A percentile compares a stretch with the other conserved stretches of the same genome.
Evolutionary conservation across 306 rosid genomes (phyloP).

Genomic region (Lablab purpureus): DNA sequence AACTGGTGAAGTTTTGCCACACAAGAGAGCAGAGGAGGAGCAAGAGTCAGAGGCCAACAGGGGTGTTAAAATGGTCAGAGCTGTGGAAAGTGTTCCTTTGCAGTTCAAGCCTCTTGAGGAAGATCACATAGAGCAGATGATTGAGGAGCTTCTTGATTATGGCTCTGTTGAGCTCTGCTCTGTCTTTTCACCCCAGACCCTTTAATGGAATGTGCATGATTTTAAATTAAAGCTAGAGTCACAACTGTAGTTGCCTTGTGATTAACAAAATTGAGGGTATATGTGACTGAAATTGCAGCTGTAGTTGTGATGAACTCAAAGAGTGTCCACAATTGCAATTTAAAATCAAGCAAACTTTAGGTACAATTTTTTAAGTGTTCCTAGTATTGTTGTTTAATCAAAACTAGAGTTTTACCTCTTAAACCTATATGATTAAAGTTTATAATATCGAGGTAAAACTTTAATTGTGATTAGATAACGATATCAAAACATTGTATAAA

Average conservation of each 20-base stretch:
- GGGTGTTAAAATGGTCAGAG: slow-evolving; percentile 60
- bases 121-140: slow-evolving; percentile 92
- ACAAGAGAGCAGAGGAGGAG: slow-evolving; percentile 43
- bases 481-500: neutral
- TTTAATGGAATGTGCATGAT: slow-evolving; percentile 25
- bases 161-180: slow-evolving; percentile 86
- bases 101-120: slow-evolving; percentile 75
- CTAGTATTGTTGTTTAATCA: neutral
- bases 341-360: neutral
- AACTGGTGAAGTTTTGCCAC: slow-evolving; percentile 38
- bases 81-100: slow-evolving; percentile 48
- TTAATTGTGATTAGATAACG: neutral
- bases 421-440: neutral
- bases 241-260: neutral
- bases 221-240: neutral
- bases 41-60: slow-evolving; percentile 48
- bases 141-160: slow-evolving; percentile 81
- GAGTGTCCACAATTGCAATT: slow-evolving; percentile 2
- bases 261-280: neutral
- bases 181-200: slow-evolving; percentile 44
- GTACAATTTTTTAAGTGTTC: neutral
- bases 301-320: neutral
- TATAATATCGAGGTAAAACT: neutral
- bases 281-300: neutral
- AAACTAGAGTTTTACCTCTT: neutral